Evolutionary conservation across 306 rosid species (phyloP).

Genomic region (Delonix regia): DNA sequence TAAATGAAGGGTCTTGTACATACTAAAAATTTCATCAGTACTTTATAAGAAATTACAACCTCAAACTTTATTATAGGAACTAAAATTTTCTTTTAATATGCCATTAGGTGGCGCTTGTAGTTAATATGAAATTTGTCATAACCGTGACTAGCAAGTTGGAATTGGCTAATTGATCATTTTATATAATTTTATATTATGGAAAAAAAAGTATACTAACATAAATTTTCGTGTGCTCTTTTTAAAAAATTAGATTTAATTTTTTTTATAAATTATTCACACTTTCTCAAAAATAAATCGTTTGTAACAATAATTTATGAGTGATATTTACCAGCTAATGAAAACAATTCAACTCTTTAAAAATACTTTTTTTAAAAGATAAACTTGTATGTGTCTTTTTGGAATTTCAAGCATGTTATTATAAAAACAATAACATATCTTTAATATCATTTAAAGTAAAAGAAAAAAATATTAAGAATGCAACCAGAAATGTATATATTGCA

Average conservation of each 20-base stretch:
- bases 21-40: too few relatives aligned
- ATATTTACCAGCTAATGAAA: too few relatives aligned
- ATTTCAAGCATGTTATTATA: background rate
- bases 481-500: background rate
- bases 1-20: background rate
- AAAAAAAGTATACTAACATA: too few relatives aligned
- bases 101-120: background rate
- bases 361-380: too few relatives aligned
- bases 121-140: background rate
- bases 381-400: background rate
- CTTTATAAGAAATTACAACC: background rate
- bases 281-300: background rate
- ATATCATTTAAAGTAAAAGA: too few relatives aligned
- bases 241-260: background rate
- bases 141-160: background rate
- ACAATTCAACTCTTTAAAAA: too few relatives aligned
- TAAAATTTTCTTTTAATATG: background rate
- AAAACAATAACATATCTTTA: too few relatives aligned
- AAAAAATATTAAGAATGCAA: too few relatives aligned
- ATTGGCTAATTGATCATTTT: background rate
- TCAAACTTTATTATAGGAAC: background rate
- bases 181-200: too few relatives aligned
- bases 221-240: background rate
- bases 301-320: background rate
- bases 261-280: background rate